Base-by-base conservation (phyloP, 805 yeast genomes). In the Alloascoidea hylecoeti region DNA sequence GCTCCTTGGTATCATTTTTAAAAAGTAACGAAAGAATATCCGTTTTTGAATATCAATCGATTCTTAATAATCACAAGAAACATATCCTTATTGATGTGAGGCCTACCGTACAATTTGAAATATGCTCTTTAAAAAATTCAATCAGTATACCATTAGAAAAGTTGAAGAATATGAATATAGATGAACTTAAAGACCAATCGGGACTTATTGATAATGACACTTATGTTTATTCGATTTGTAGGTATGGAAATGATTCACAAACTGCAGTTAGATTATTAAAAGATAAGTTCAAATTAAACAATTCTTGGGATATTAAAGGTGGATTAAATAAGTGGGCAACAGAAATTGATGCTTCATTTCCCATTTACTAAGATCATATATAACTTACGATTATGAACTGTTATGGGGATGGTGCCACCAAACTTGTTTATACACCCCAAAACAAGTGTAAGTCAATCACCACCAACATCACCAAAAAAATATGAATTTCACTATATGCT, bases 191-290 rank as follows among this genome's bases (percentile, higher is more conserved):
- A 3, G 50, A 53, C 23, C 30, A 9, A n/a, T 9, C n/a, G 9
- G 30, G 30, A n/a, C 30, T n/a, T 9, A 9, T 23, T 9, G 9
- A 9, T 9, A 23, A 23, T 9, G 30, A 23, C n/a, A 9, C 30
- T n/a, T 59, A 58, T 3, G 53, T 81, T 0, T 68, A 65, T 39
- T 80, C 85, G 0, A 63, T 89, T 15, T 92, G 98, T 56, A 66
- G 96, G 19, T 76, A 66, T 50, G 98, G 98, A 5, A 86, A 84
- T 53, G 97, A 92, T 52, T 88, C 97, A 0, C 86, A 82, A 49
- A 55, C 74, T 14, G 94, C 95, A 0, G 76, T 81, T 1, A 56
- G 64, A 40, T 57, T 64, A 34, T 55, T 88, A 35, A 61, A 67
- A 37, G 71, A 70, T 16, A 62, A 64, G 1, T 61, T 70, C 35